Base-by-base conservation (phyloP, 805 yeast genomes). In the Hanseniaspora vineae region DNA sequence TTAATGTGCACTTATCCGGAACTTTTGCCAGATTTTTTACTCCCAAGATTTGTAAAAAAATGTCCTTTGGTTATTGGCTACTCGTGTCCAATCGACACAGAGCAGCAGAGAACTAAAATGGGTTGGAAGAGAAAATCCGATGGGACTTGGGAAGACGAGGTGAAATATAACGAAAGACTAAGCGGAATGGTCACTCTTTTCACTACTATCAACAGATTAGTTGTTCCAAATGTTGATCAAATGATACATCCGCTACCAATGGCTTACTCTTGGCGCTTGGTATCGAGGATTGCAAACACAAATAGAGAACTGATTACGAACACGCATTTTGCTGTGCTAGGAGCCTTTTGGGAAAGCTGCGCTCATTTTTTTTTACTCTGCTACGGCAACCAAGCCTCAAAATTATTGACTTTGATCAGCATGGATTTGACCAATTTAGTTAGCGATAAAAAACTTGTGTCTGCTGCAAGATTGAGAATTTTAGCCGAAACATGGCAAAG, bases 301-400 rank as follows among this genome's bases (percentile, higher is more conserved):
- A 66, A 73, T 0, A 73, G 78, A 1, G 33, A 58, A 2, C 66
- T 67, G 0, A 60, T 74, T 12, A 68, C 77, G 0, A 81, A 85
- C 53, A 74, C 82, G 1, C 95, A 89, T 60, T 89, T 72, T 58
- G 70, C 78, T 0, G 75, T 82, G 1, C 72, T 80, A 3, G 81
- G 86, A 2, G 76, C 83, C 33, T 89, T 97, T 97, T 87, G 97
- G 95, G 97, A 92, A 54, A 78, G 88, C 5, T 71, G 82, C 44
- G 89, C 84, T 0, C 51, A 55, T 9, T 70, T 77, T 40, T 76
- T 90, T 48, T 46, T 71, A 8, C 57, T 58, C 10, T 72, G 70
- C 1, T 90, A 79, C 61, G 88, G 89, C 0, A 62, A 52, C 4
- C 97, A 90, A 66, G 92, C 77, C 2, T 48, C 42, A 5, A 92